Evolutionary conservation across 2,329 filamentous ascomycete genomes (phyloP).

Genomic region (Trichoderma breve): DNA sequence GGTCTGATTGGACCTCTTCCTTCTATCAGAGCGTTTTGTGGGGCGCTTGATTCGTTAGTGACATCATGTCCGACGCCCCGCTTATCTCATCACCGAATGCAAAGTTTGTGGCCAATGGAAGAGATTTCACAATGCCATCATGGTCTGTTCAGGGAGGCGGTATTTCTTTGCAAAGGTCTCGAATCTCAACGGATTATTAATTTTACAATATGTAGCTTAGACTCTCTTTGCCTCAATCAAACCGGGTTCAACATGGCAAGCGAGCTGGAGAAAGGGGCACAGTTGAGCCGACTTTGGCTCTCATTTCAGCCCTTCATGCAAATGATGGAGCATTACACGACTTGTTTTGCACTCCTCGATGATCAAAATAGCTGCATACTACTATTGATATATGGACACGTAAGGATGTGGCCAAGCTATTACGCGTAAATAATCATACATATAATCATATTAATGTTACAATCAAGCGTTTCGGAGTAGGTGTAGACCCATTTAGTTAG

Average conservation of each 20-base stretch:
- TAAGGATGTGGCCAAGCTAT: neutral
- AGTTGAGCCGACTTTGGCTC: neutral
- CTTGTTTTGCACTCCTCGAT: neutral
- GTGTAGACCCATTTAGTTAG: neutral
- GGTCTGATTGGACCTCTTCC: neutral
- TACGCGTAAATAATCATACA: neutral
- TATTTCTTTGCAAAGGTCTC: neutral
- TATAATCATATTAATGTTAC: neutral
- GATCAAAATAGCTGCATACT: neutral
- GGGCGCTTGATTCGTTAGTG: neutral
- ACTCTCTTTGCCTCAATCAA: neutral
- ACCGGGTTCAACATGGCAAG: neutral
- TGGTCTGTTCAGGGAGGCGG: neutral
- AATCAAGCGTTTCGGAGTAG: neutral
- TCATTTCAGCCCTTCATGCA: neutral
- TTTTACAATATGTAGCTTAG: neutral
- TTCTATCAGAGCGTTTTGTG: neutral
- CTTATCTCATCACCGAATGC: neutral
- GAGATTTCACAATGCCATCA: neutral
- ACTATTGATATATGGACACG: neutral
- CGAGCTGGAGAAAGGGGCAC: neutral
- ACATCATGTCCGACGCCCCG: constrained; percentile 4
- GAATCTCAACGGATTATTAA: neutral
- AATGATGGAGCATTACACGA: neutral
- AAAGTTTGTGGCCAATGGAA: neutral